Evolutionary conservation across 1,139 yeast species (phyloP), one percentile per base, ranked within the genome.

Genomic region (Zygoascus hellenicus): DNA sequence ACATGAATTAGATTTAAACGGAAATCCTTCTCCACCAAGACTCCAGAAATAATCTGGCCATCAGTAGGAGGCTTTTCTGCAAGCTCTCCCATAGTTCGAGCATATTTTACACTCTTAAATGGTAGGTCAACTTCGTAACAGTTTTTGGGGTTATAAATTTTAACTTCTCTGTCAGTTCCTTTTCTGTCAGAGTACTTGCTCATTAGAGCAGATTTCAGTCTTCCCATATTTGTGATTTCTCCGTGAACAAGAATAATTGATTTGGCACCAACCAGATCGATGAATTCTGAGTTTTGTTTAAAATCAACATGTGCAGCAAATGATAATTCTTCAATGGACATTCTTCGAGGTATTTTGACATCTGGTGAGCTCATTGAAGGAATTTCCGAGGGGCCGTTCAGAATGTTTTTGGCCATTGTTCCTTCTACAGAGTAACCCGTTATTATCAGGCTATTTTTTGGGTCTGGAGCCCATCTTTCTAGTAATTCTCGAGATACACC

Each of bases 361-460:
- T 90, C 97, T 0, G 96, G 87, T 54, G 88, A 88, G 19, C 74
- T 69, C 17, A 78, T 70, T 0, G 97, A 84, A 2, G 94, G 94
- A 48, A 92, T 88, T 15, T 89, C 86, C 26, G 81, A 78, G 0
- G 99, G 98, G 58, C 90, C 97, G 41, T 88, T 79, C 55, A 94
- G 71, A 41, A 92, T 71, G 50, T 78, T 87, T 61, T 92, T 92
- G 0, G 98, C 99, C 89, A 92, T 80, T 1, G 98, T 92, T 19
- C 99, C 98, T 63, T 92, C 99, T 4, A 92, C 96, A 2, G 97
- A 90, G 65, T 92, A 92, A 69, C 99, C 99, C 0, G 99, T 94
- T 64, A 92, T 69, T 32, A 92, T 78, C 28, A 89, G 81, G 1
- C 95, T 74, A 59, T 92, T 92, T 59, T 88, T 84, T 2, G 95